A percentile compares a stretch with the other conserved stretches of the same genome.
Conservation (phyloP, 2,329 filamentous ascomycete genomes). For the Xylaria sp. region DNA sequence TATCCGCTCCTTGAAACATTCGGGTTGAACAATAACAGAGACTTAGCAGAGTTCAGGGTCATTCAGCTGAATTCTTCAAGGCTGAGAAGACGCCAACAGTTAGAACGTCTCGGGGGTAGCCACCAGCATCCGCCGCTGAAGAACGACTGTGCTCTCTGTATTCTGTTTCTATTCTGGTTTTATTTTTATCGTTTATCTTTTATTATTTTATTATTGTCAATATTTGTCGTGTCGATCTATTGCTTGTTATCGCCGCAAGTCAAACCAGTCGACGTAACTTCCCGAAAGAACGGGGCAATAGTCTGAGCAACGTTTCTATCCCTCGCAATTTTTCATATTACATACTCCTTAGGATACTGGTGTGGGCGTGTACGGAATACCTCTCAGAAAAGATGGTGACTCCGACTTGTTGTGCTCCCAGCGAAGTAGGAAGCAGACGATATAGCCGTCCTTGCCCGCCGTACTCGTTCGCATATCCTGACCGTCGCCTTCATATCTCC, state of each 20-base stretch:
- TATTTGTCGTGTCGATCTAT: constrained; percentile 27
- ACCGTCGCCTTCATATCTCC: constrained; percentile 53
- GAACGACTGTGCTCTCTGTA: constrained; percentile 5
- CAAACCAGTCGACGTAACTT: constrained; percentile 42
- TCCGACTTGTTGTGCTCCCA: constrained; percentile 52
- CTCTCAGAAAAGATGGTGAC: constrained; percentile 54
- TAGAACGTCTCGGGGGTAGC: constrained; percentile 33
- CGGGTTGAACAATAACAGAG: constrained; percentile 48
- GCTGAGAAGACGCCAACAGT: constrained; percentile 40
- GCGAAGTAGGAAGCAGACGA: constrained; percentile 51
- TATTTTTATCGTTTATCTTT: constrained; percentile 24
- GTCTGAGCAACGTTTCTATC: constrained; percentile 38
- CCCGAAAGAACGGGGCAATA: constrained; percentile 39
- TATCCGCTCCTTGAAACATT: constrained; percentile 49
- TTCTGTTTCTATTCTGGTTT: not conserved
- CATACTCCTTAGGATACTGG: constrained; percentile 38
- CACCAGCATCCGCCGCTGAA: constrained; percentile 31
- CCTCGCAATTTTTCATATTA: not conserved
- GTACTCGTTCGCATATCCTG: constrained; percentile 51
- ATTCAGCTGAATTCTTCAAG: constrained; percentile 44
- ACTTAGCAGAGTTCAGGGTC: constrained; percentile 44
- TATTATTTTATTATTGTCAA: not conserved
- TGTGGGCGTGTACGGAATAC: constrained; percentile 35
- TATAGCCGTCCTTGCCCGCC: constrained; percentile 54
- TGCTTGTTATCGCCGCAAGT: constrained; percentile 41